Conservation (phyloP, 352 stramenopile genomes). For the Globisporangium cystogenes region DNA sequence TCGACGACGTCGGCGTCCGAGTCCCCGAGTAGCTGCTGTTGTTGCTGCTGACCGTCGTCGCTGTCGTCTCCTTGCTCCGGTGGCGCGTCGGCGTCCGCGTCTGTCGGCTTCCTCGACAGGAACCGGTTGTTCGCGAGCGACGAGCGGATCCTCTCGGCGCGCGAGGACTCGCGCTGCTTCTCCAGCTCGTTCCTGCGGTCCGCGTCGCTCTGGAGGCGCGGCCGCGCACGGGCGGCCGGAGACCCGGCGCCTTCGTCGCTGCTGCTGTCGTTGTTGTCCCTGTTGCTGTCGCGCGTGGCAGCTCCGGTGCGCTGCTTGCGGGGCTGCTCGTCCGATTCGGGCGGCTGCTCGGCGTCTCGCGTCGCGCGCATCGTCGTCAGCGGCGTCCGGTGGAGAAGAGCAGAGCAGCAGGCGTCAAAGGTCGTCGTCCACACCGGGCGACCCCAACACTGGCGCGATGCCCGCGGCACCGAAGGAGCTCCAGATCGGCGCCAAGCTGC, state of each 20-base stretch:
- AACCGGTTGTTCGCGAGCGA: constrained; percentile 50
- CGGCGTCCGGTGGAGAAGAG: too few relatives aligned
- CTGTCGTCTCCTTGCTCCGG: constrained; percentile 2
- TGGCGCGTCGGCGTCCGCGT: not conserved
- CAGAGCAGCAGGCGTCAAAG: too few relatives aligned
- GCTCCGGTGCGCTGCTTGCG: not conserved
- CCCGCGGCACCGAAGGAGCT: constrained; percentile 27
- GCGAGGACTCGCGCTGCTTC: constrained; percentile 22
- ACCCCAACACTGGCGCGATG: constrained; percentile 14
- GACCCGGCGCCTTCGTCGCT: not conserved
- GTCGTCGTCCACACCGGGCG: constrained; percentile 1
- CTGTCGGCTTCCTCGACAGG: constrained; percentile 7
- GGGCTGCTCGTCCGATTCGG: not conserved
- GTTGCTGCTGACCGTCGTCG: not conserved
- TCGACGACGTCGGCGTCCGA: not conserved
- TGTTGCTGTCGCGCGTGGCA: not conserved
- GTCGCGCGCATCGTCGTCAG: not conserved
- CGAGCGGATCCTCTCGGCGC: constrained; percentile 14
- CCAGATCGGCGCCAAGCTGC: constrained; percentile 65
- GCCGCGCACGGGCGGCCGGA: not conserved
- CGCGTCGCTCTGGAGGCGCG: constrained; percentile 26
- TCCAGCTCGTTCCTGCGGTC: constrained; percentile 30
- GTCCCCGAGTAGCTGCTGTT: too few relatives aligned
- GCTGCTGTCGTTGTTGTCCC: not conserved
- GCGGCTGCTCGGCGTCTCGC: not conserved